A percentile compares a stretch with the other conserved stretches of the same genome.
Evolutionary conservation across 805 yeast genomes (phyloP).

Genomic region (Kluyveromyces aestuarii): DNA sequence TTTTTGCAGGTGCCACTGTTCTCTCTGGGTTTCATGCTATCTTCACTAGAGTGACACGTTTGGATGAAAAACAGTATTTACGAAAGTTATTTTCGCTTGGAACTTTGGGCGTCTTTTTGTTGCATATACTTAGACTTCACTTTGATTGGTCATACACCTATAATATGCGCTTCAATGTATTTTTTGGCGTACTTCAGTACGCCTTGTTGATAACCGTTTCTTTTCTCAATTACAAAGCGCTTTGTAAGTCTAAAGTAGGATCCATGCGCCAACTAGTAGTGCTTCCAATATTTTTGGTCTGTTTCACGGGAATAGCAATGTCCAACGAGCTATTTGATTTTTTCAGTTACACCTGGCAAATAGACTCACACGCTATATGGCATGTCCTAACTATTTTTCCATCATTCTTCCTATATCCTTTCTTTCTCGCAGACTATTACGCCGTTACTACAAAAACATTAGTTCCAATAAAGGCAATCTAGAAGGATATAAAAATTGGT

Average conservation of each 20-base stretch:
- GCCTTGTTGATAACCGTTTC: constrained; percentile 27
- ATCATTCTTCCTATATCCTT: constrained; percentile 62
- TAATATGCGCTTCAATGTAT: constrained; percentile 84
- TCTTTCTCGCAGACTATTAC: constrained; percentile 37
- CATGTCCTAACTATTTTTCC: constrained; percentile 85
- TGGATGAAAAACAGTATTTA: constrained; percentile 35
- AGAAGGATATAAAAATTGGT: not conserved
- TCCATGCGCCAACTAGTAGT: constrained; percentile 22
- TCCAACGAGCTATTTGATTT: constrained; percentile 88
- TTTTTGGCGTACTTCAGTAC: constrained; percentile 71
- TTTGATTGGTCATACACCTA: constrained; percentile 85
- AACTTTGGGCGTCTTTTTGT: constrained; percentile 43
- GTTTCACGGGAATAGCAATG: constrained; percentile 62
- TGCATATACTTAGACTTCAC: constrained; percentile 58
- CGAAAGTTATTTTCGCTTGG: constrained; percentile 32
- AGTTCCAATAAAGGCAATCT: not conserved
- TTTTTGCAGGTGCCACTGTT: constrained; percentile 86
- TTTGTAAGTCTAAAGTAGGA: constrained; percentile 3
- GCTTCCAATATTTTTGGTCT: constrained; percentile 44
- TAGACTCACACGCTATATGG: constrained; percentile 95
- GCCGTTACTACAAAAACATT: not conserved
- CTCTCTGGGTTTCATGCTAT: constrained; percentile 70
- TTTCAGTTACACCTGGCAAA: constrained; percentile 53
- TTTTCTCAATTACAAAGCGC: constrained; percentile 22
- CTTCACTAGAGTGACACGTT: constrained; percentile 46